phyloP scores from a whole-genome alignment of 169 alveolate genomes.

The Plasmodium fragile region DNA sequence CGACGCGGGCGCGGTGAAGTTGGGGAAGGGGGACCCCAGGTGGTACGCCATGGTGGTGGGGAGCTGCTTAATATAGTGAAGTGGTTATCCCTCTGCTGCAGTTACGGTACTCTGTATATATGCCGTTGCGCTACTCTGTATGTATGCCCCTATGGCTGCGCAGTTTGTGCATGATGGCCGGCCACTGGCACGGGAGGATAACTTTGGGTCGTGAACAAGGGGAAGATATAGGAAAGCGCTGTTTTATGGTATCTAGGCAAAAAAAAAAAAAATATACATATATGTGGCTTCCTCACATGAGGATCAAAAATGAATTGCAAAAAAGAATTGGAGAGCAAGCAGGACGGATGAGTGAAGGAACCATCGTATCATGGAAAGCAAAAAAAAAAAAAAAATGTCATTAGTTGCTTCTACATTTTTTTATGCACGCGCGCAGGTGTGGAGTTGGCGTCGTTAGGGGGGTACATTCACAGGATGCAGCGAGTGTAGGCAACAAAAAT shows the following conservation, averaged over 20 bases:
- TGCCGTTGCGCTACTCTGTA: no score
- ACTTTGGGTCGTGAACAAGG: background rate
- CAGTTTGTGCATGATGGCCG: background rate
- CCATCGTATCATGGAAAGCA: background rate
- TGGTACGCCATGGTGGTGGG: conserved; percentile 24
- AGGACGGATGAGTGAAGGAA: background rate
- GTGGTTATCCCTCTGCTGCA: background rate
- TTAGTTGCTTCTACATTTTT: background rate
- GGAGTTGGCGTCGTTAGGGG: no score
- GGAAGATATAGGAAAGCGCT: background rate
- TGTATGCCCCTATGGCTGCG: no score
- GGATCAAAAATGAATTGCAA: background rate
- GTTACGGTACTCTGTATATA: no score
- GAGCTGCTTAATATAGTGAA: no score
- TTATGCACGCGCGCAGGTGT: background rate
- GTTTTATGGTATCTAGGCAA: background rate
- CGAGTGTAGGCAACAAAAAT: background rate
- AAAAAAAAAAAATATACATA: no score
- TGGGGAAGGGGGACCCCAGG: conserved; percentile 45
- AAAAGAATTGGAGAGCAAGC: background rate
- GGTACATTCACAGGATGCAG: background rate
- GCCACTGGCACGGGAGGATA: background rate
- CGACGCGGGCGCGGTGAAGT: conserved; percentile 54
- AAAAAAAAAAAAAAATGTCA: background rate
- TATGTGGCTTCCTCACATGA: background rate